Conservation (phyloP, 352 stramenopile species). For the Paralagenidium karlingii region DNA sequence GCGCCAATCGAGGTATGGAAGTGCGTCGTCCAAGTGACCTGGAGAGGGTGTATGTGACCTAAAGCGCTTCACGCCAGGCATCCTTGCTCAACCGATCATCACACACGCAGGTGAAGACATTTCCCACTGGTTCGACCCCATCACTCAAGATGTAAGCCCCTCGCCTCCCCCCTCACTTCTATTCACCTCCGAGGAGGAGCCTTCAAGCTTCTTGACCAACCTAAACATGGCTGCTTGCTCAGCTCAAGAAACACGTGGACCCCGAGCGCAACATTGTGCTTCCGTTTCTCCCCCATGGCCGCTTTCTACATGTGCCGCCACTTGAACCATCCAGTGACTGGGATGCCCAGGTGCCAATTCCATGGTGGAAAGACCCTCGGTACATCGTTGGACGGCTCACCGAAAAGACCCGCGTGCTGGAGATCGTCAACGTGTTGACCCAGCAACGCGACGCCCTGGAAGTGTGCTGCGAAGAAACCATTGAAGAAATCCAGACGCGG, state of each 20-base stretch:
- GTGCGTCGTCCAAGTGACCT: too few species aligned
- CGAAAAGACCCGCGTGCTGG: constrained; percentile 49
- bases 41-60: neutral
- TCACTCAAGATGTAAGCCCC: constrained; percentile 43
- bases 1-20: constrained; percentile 29
- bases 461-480: constrained; percentile 81
- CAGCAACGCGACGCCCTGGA: constrained; percentile 72
- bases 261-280: constrained; percentile 53
- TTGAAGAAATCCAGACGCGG: constrained; percentile 78
- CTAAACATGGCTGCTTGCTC: neutral
- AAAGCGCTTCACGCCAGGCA: constrained; percentile 12
- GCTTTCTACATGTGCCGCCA: constrained; percentile 81
- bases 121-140: constrained; percentile 85
- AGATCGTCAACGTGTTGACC: constrained; percentile 86
- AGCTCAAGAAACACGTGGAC: constrained; percentile 78
- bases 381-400: constrained; percentile 69
- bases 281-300: constrained; percentile 73
- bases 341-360: constrained; percentile 52
- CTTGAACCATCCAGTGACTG: constrained; percentile 61
- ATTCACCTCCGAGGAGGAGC: too few species aligned
- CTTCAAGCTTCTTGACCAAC: neutral
- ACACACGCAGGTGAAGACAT: constrained; percentile 80
- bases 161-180: neutral
- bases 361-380: constrained; percentile 82
- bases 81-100: constrained; percentile 73